Percentiles rank a stretch among this genome's conserved stretches.
Conservation (phyloP, 345 rosid species). For the Rubroshorea leprosula region DNA sequence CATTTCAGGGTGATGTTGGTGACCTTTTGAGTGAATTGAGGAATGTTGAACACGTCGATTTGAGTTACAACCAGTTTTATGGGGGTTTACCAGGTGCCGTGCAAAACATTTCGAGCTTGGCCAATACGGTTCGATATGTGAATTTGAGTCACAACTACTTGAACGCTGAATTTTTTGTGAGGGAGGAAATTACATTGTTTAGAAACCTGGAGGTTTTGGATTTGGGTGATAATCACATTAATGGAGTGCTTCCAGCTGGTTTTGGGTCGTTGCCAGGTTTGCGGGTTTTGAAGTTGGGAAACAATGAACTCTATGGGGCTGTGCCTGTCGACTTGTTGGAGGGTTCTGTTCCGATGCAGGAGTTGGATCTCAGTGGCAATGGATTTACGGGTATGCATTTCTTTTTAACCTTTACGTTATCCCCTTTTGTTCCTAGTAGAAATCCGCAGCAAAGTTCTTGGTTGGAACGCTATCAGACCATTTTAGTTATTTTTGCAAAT, state of each 20-base stretch:
- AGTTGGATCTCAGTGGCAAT: conserved; percentile 85
- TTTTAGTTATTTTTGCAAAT: neutral
- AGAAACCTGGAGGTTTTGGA: conserved; percentile 67
- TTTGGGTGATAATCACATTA: conserved; percentile 44
- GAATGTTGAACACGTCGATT: conserved; percentile 76
- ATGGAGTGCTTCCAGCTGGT: conserved; percentile 60
- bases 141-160: conserved; percentile 65
- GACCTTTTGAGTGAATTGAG: conserved; percentile 45
- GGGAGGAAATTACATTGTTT: conserved; percentile 50
- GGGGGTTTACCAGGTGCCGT: conserved; percentile 44
- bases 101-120: conserved; percentile 61
- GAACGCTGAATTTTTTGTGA: conserved; percentile 45
- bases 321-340: conserved; percentile 60
- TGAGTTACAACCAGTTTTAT: conserved; percentile 60
- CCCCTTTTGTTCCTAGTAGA: neutral
- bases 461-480: neutral
- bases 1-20: conserved; percentile 52
- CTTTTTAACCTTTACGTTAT: neutral
- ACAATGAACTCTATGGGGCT: conserved; percentile 55
- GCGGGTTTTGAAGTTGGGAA: conserved; percentile 51
- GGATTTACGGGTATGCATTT: conserved; percentile 61
- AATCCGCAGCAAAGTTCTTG: neutral
- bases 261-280: conserved; percentile 52
- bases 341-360: conserved; percentile 45
- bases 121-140: conserved; percentile 55